A percentile compares a stretch with the other conserved stretches of the same genome.
Conservation (phyloP, 2,329 filamentous ascomycete genomes). For the Chaetomium sp. region DNA sequence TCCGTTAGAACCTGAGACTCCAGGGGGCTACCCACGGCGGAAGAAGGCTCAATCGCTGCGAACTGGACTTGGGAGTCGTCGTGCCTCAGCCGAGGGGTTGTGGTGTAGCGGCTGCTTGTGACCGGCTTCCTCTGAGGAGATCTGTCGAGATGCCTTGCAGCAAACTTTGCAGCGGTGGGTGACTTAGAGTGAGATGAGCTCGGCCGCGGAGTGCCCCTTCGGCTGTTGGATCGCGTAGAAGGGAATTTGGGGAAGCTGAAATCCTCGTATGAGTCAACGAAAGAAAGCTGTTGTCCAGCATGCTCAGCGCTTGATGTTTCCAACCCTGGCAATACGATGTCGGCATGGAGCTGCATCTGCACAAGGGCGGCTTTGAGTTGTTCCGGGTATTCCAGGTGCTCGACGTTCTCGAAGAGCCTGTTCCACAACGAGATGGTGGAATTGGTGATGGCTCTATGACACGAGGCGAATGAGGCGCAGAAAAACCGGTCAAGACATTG, state of each 20-base stretch:
- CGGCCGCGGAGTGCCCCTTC: conserved; percentile 35
- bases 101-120: conserved; percentile 39
- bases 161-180: conserved; percentile 40
- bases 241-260: conserved; percentile 37
- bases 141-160: conserved; percentile 35
- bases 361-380: conserved; percentile 64
- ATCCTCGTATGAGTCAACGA: conserved; percentile 55
- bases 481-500: conserved; percentile 57
- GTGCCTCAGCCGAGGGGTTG: conserved; percentile 62
- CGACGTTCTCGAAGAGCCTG: conserved; percentile 62
- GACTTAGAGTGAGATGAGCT: conserved; percentile 38
- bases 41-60: conserved; percentile 65
- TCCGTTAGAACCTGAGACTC: conserved; percentile 79
- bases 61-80: conserved; percentile 84
- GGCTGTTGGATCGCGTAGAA: conserved; percentile 35
- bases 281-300: conserved; percentile 45
- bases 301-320: conserved; percentile 45
- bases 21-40: conserved; percentile 48
- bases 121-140: conserved; percentile 36
- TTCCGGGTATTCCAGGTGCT: conserved; percentile 64
- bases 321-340: conserved; percentile 50
- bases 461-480: conserved; percentile 60
- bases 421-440: conserved; percentile 66
- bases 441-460: conserved; percentile 57
- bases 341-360: conserved; percentile 57